Conservation (phyloP, 768 basidiomycete species). For the Dictyophora rubrovolvata region DNA sequence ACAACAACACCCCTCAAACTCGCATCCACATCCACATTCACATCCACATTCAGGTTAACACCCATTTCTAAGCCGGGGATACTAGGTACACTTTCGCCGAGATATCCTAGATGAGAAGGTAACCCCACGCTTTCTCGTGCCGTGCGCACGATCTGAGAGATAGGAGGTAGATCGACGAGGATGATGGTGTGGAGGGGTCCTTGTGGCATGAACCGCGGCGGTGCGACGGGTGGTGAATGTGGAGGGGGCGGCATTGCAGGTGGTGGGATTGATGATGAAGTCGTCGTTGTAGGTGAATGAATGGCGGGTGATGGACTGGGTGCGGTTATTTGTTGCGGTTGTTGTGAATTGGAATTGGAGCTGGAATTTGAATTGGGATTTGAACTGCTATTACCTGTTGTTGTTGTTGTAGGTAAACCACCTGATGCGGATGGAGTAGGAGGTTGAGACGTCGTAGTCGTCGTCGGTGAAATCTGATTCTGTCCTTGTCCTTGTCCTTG, state of each 20-base stretch:
- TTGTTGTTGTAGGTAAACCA: too few relatives aligned
- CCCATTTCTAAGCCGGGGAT: not conserved
- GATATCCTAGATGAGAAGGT: constrained; percentile 18
- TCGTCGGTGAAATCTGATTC: not conserved
- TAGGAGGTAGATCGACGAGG: constrained; percentile 74
- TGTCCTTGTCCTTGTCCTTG: too few relatives aligned
- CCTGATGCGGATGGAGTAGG: not conserved
- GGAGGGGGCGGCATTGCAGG: not conserved
- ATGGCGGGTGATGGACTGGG: constrained; percentile 13
- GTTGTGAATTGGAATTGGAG: not conserved
- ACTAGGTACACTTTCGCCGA: not conserved
- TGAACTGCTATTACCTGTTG: too few relatives aligned
- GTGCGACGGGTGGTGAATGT: constrained; percentile 14
- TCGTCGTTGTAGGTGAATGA: not conserved
- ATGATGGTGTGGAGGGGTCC: constrained; percentile 67
- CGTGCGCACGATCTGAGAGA: constrained; percentile 66
- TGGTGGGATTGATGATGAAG: constrained; percentile 4
- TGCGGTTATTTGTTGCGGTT: constrained; percentile 14
- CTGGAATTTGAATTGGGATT: not conserved
- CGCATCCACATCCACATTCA: not conserved
- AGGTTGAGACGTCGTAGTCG: not conserved
- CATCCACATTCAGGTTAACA: not conserved
- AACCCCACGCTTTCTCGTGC: constrained; percentile 52
- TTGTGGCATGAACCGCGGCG: constrained; percentile 42
- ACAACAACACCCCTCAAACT: too few relatives aligned